Base-by-base conservation (phyloP, 202 grass and related monocot species). In the Carex sylvatica region DNA sequence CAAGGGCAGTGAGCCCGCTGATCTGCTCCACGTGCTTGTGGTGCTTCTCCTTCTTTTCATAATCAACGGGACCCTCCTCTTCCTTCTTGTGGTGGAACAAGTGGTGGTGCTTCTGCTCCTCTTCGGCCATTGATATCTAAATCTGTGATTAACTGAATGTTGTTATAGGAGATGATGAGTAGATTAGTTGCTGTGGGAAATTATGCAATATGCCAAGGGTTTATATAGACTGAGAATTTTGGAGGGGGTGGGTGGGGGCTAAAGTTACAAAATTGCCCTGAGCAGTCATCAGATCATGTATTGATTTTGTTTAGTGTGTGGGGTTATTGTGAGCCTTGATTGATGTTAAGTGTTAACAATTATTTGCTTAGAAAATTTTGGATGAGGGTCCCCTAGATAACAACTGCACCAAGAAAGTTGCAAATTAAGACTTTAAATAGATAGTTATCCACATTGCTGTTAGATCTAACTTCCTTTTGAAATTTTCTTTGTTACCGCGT, bases 11-110 rank as follows among this genome's bases (percentile, higher is more conserved):
- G 63, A 92, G 62, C 61, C 26, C 80, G 61, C 83, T 76, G 44
- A 90, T 80, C 61, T 90, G 83, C 83, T 90, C 91, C 46, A 85
- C 56, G 74, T 90, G 91, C 83, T 92, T 92, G 85, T 92, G 85
- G n/a, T 87, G 85, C 83, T 90, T 92, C 87, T 86, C 83, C 80
- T 92, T 26, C 88, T 92, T 90, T 53, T 88, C 80, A 33, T 93
- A 88, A 65, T 90, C 81, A 40, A 88, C 84, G 47, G 75, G 79
- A 3, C 61, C 90, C 24, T 71, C 26, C 62, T 60, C 79, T 73
- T 88, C 86, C 58, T 86, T 87, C 64, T 93, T 87, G 74, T 90
- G 85, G 83, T 84, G 84, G 59, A 85, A 85, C 60, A 88, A 79
- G 88, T 82, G 87, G 88, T 90, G 91, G 80, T 90, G 85, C 78